These are phyloP conservation scores for Eremochloa ophiuroides DNA, from an alignment of 176 grass and related monocot genomes.

Conservation along the genomic window DNA sequence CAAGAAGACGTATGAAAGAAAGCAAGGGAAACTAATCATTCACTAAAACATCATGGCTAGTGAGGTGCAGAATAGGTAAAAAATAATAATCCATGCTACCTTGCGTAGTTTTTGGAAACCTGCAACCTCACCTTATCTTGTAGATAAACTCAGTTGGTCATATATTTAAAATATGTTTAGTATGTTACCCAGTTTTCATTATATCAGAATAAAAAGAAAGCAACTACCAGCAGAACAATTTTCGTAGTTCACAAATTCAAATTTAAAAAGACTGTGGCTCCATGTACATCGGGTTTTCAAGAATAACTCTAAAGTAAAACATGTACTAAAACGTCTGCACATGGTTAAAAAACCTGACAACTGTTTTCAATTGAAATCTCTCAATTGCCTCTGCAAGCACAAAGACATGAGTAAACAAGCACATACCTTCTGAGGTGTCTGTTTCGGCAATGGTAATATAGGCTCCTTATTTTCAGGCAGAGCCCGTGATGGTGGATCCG, in stretches of 20 bases:
- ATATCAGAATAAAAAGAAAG: not conserved
- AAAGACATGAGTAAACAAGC: not conserved
- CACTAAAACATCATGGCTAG: not conserved
- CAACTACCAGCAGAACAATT: not conserved
- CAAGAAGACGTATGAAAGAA: not conserved
- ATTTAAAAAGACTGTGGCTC: not conserved
- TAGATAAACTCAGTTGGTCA: not conserved
- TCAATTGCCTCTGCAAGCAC: not conserved
- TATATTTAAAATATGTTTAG: not conserved
- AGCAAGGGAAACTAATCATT: not conserved
- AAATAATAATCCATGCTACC: not conserved
- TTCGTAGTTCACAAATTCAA: not conserved
- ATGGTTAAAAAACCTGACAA: not conserved
- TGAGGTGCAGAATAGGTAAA: not conserved
- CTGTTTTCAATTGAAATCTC: not conserved
- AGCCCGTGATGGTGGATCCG: constrained; percentile 40
- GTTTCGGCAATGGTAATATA: constrained; percentile 74
- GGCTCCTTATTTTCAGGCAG: constrained; percentile 58
- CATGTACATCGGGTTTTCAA: not conserved
- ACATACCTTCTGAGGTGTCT: constrained; percentile 51
- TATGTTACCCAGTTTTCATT: not conserved
- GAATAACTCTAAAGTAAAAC: not conserved
- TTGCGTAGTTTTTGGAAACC: not conserved
- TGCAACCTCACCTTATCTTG: not conserved
- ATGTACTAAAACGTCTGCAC: not conserved